phyloP scores from a whole-genome alignment of 2,329 filamentous ascomycete species.

The Claviceps purpurea region DNA sequence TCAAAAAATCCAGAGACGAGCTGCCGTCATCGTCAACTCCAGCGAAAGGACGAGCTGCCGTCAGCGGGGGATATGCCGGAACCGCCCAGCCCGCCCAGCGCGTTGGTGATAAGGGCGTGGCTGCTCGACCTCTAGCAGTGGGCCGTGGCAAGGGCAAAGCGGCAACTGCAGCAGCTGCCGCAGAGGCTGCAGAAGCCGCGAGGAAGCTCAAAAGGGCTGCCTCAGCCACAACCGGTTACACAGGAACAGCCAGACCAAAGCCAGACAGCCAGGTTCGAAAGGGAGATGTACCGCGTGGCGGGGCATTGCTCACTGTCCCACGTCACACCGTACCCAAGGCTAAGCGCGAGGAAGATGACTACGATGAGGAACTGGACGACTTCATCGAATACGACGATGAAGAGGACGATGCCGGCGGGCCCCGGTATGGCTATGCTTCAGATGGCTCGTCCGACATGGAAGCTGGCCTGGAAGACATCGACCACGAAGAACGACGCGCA shows the following conservation, averaged over 20 bases:
- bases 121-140: slow-evolving; percentile 1
- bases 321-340: slow-evolving; percentile 17
- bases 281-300: slow-evolving; percentile 23
- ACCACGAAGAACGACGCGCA: slow-evolving; percentile 54
- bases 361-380: slow-evolving; percentile 49
- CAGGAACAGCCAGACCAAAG: slow-evolving; percentile 49
- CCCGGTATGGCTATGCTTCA: slow-evolving; percentile 42
- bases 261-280: slow-evolving; percentile 23
- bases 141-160: slow-evolving; percentile 9
- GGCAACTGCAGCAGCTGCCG: neutral
- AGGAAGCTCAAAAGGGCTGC: slow-evolving; percentile 51
- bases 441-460: slow-evolving; percentile 68
- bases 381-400: slow-evolving; percentile 50
- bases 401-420: slow-evolving; percentile 29
- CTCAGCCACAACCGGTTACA: slow-evolving; percentile 49
- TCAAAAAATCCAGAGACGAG: slow-evolving; percentile 37
- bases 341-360: slow-evolving; percentile 41
- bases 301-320: slow-evolving; percentile 25
- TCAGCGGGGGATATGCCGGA: slow-evolving; percentile 16
- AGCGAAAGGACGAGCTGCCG: slow-evolving; percentile 13
- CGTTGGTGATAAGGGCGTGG: slow-evolving; percentile 11
- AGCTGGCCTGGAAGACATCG: slow-evolving; percentile 59
- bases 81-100: slow-evolving; percentile 17
- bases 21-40: slow-evolving; percentile 11
- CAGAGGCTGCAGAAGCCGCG: slow-evolving; percentile 26